Conservation (phyloP, 108 stramenopile genomes). For the Seminavis robusta region DNA sequence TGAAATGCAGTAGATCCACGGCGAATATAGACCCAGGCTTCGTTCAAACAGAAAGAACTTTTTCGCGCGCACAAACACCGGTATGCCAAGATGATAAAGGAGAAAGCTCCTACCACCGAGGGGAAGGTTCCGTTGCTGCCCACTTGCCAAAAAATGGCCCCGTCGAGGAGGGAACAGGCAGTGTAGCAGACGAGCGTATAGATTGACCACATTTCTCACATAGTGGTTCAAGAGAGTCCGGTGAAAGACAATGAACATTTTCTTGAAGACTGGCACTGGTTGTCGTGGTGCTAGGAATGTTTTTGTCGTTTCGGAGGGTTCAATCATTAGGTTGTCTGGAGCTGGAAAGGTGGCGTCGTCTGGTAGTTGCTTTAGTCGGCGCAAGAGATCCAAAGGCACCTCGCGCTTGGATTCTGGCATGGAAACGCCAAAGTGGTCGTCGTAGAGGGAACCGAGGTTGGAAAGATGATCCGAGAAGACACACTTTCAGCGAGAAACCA, state of each 20-base stretch:
- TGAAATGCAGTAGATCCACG: constrained; percentile 2
- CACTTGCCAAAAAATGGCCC: not conserved
- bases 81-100: not conserved
- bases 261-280: not conserved
- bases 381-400: not conserved
- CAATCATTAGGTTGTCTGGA: too few relatives aligned
- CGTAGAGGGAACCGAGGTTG: not conserved
- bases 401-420: not conserved
- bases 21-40: not conserved
- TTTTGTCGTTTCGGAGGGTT: not conserved
- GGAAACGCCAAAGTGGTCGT: not conserved
- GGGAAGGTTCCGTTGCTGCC: too few relatives aligned
- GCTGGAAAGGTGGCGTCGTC: too few relatives aligned
- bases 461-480: not conserved
- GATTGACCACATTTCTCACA: not conserved
- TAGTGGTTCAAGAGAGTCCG: constrained; percentile 1
- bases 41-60: constrained; percentile 1
- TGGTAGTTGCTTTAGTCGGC: not conserved
- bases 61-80: constrained; percentile 4
- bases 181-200: not conserved
- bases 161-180: too few relatives aligned
- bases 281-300: not conserved
- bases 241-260: not conserved
- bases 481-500: not conserved
- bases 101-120: too few relatives aligned